Evolutionary conservation across 2,329 filamentous ascomycete genomes (phyloP), one percentile per base, ranked within the genome.

Genomic region (Verticillium zaregamsianum): DNA sequence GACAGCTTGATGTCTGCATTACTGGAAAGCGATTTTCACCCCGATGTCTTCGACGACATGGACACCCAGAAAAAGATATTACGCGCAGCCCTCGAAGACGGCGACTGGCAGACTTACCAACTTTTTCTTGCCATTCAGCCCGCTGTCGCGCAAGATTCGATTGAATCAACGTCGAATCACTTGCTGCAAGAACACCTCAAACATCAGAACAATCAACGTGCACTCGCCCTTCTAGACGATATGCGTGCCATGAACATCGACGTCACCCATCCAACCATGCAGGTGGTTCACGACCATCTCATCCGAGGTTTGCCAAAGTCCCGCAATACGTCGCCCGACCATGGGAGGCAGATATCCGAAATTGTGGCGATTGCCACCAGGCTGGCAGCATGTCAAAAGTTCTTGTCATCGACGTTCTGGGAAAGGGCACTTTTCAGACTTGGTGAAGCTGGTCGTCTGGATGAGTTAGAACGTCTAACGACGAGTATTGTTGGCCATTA

Each of bases 11-110:
- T 86, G 2, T 63, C 69, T 35, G 74, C 77, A 37, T 71, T 86
- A 12, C 65, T 85, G 7, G 68, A 74, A 8, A 81, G 79, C 25
- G 82, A 85, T 62, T 72, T 86, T 25, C 83, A 86, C 63, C 83
- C 83, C 0, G 81, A 84, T 35, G 80, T 85, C 28, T 86, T 84
- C 55, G 81, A 85, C 15, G 77, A 85, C 62, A 57, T 71, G 1
- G 67, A 73, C 11, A 73, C 75, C 55, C 77, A 81, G 60, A 72
- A 74, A 11, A 70, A 70, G 55, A 72, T 85, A 23, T 65, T 79
- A 6, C 28, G 54, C n/a, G 54, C 25, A 17, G 54, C 25, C 25
- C n/a, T n/a, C 8, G 9, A 52, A 12, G 45, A 52, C 20, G 20
- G 20, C 11, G 45, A 52, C 45, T 52, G 54, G 54, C 31, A 33